phyloP scores from a whole-genome alignment of 2,329 filamentous ascomycete species.

The Capronia epimyces region DNA sequence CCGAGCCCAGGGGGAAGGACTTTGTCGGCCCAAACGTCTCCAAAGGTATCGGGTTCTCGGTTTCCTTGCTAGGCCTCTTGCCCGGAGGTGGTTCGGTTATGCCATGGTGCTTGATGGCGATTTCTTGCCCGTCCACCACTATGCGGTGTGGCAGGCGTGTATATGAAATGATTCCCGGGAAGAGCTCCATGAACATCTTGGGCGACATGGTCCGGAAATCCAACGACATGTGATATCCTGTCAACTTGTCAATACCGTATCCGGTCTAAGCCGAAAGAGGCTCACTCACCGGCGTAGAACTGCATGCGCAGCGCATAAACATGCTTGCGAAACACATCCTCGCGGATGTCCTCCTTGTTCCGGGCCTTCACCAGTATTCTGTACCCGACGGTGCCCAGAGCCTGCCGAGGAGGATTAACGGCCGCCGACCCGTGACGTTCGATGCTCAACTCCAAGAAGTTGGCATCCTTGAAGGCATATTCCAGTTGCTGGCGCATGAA shows the following conservation, averaged over 20 bases:
- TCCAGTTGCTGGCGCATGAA: constrained; percentile 20
- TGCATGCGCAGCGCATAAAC: constrained; percentile 34
- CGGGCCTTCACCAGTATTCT: constrained; percentile 12
- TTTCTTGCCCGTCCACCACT: background rate
- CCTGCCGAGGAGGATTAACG: constrained; percentile 37
- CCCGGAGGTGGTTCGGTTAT: constrained; percentile 4
- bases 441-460: constrained; percentile 37
- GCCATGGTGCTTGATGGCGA: background rate
- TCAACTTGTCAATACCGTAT: too few species aligned
- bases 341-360: constrained; percentile 3
- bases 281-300: constrained; percentile 30
- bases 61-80: constrained; percentile 6
- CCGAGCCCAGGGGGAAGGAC: constrained; percentile 37
- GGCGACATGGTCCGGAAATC: constrained; percentile 44
- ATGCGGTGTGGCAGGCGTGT: constrained; percentile 20
- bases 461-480: constrained; percentile 28
- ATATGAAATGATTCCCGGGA: constrained; percentile 34
- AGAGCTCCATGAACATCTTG: constrained; percentile 43
- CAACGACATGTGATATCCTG: constrained; percentile 43
- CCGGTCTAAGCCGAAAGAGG: too few species aligned
- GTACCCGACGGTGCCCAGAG: constrained; percentile 36
- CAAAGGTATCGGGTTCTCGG: constrained; percentile 11
- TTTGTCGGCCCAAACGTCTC: constrained; percentile 30
- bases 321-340: constrained; percentile 5
- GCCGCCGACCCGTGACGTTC: constrained; percentile 34